Conservation (phyloP, 768 basidiomycete species). For the Boletus speciosus region DNA sequence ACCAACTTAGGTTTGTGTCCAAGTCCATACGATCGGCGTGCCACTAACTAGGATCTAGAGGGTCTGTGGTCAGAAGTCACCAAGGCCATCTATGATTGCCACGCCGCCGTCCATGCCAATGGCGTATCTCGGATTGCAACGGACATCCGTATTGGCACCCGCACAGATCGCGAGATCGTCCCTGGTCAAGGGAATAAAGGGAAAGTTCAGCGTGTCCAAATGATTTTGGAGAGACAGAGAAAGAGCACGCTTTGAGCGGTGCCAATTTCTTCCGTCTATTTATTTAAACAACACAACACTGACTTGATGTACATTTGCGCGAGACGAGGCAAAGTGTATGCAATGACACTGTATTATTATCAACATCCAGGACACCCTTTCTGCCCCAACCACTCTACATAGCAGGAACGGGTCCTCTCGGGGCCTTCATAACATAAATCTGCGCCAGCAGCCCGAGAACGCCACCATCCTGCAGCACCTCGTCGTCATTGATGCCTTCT, state of each 20-base stretch:
- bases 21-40: background rate
- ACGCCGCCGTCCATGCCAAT: constrained; percentile 76
- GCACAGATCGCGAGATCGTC: constrained; percentile 61
- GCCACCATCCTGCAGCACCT: constrained; percentile 71
- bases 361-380: background rate
- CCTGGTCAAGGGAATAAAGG: constrained; percentile 70
- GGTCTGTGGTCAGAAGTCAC: constrained; percentile 85
- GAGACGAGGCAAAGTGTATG: background rate
- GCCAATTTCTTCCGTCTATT: background rate
- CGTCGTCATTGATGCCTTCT: constrained; percentile 56
- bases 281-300: background rate
- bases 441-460: constrained; percentile 83
- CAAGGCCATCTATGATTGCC: constrained; percentile 87
- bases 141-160: constrained; percentile 93
- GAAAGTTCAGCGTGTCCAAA: constrained; percentile 80
- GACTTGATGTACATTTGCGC: background rate
- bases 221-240: constrained; percentile 54
- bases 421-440: constrained; percentile 65
- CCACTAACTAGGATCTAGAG: constrained; percentile 38
- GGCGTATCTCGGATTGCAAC: constrained; percentile 79
- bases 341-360: background rate
- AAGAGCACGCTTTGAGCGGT: background rate
- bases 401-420: constrained; percentile 45
- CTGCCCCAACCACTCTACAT: constrained; percentile 28
- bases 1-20: constrained; percentile 70